These are phyloP conservation scores for Exserohilum rostratum DNA, from an alignment of 2,329 filamentous ascomycete genomes.

Conservation along the genomic window DNA sequence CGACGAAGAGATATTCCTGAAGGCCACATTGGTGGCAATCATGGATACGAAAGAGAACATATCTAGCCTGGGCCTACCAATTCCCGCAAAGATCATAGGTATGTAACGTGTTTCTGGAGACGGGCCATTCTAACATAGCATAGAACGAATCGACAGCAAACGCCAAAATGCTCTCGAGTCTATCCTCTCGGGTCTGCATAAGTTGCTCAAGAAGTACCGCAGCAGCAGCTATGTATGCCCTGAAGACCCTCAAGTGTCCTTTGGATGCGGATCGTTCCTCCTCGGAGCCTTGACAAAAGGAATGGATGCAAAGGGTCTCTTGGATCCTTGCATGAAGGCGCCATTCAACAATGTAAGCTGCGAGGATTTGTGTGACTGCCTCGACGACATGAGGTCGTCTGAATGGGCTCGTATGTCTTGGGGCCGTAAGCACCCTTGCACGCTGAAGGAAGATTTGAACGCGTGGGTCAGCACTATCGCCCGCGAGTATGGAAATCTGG, in stretches of 20 bases:
- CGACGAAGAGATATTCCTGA: background rate
- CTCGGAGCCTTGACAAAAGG: background rate
- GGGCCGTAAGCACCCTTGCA: background rate
- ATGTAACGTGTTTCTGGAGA: background rate
- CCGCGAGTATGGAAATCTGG: background rate
- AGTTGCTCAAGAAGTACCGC: background rate
- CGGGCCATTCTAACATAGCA: background rate
- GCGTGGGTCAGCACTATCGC: background rate
- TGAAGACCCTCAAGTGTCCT: background rate
- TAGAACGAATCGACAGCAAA: background rate
- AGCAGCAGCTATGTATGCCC: background rate
- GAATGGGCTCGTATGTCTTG: background rate
- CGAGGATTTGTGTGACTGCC: background rate
- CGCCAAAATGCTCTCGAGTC: background rate
- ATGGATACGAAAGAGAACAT: background rate
- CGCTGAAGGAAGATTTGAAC: background rate
- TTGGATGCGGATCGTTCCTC: background rate
- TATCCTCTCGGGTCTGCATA: background rate
- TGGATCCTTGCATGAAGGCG: background rate
- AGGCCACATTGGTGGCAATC: background rate
- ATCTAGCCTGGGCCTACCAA: background rate
- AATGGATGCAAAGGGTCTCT: background rate
- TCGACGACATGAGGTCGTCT: background rate
- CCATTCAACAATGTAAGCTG: background rate
- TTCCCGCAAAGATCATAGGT: background rate